Evolutionary conservation across 768 basidiomycete genomes (phyloP), one percentile per base, ranked within the genome.

Genomic region (Thelephora aurantiotincta): DNA sequence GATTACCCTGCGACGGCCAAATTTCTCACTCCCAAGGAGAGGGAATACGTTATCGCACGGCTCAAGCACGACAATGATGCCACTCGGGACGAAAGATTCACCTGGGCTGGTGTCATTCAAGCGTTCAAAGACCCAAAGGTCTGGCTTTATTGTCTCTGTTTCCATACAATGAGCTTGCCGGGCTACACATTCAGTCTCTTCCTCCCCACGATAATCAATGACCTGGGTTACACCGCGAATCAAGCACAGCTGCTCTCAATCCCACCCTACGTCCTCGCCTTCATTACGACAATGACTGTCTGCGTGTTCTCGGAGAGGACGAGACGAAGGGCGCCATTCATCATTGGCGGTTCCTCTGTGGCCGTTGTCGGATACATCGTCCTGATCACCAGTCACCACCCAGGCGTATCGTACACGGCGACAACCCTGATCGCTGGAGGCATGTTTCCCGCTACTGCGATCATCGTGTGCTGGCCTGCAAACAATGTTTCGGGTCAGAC

Each of bases 121-220:
- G 68, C 67, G 6, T 54, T 68, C 34, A 46, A 42, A 11, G 65
- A 67, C 52, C 69, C 62, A 63, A 54, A 65, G 42, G 55, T 65
- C 2, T 71, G 64, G 50, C 51, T 60, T 16, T 68, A 66, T 50
- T 67, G 68, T 33, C 60, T 67, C 44, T 60, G 67, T 44, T 68
- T 66, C 60, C 67, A 71, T 48, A 66, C 68, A 3, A 62, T 69
- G 13, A 72, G 69, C 2, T 64, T 68, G 44, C 64, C 68, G 14
- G 64, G 72, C 45, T 70, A 68, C 53, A 61, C 60, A 43, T 54
- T 64, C 37, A 51, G 46, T 43, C 77, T 83, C 54, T 87, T 89
- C 61, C 65, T 76, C 6, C 85, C 85, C 5, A 78, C 80, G 3
- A 83, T 89, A 60, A 74, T 88, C 5, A 65, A 73, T 26, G 65